Conservation (phyloP, 495 filamentous ascomycete genomes). For the Annulohypoxylon maeteangense region DNA sequence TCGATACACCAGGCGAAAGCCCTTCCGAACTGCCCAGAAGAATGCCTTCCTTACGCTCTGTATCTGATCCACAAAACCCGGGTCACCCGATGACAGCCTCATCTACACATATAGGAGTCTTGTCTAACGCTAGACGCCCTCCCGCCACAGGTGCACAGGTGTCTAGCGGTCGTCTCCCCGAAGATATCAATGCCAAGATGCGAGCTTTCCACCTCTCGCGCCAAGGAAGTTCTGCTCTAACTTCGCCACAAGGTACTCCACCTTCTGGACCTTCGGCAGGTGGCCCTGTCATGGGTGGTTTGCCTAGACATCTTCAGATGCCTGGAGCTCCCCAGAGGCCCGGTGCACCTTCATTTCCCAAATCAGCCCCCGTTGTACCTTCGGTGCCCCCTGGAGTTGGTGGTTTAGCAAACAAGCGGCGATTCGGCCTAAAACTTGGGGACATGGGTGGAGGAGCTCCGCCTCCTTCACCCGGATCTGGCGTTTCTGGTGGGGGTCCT, state of each 20-base stretch:
- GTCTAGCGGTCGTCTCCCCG: constrained; percentile 69
- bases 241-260: constrained; percentile 50
- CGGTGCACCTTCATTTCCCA: constrained; percentile 55
- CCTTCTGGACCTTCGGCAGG: constrained; percentile 49
- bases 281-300: constrained; percentile 54
- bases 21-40: constrained; percentile 52
- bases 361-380: constrained; percentile 60
- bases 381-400: constrained; percentile 24
- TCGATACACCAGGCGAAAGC: constrained; percentile 54
- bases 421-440: constrained; percentile 55
- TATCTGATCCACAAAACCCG: constrained; percentile 63
- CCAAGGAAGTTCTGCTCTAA: constrained; percentile 42
- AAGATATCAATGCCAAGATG: constrained; percentile 85
- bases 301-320: constrained; percentile 54
- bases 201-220: constrained; percentile 73
- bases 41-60: constrained; percentile 64
- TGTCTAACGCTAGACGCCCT: constrained; percentile 81
- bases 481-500: neutral
- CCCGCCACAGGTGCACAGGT: constrained; percentile 60
- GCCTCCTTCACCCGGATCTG: constrained; percentile 31
- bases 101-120: constrained; percentile 81
- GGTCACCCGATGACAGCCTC: constrained; percentile 71
- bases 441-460: constrained; percentile 48
- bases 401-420: constrained; percentile 45
- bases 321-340: constrained; percentile 55